Conservation (phyloP, 202 grass and related monocot genomes). For the Saccharum hybrid region DNA sequence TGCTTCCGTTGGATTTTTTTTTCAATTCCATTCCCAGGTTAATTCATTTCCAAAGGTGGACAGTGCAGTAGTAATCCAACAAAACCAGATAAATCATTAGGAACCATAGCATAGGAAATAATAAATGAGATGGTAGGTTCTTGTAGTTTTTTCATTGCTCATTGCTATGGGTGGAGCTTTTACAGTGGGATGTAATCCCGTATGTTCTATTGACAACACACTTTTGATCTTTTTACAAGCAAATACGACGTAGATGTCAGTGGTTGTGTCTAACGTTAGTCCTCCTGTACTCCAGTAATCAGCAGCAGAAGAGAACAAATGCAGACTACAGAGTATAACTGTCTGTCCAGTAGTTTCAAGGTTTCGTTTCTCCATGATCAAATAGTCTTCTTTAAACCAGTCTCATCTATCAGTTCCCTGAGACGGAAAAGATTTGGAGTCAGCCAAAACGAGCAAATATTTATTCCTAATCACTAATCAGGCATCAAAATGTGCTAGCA, state of each 20-base stretch:
- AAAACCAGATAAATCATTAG: neutral
- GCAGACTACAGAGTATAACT: neutral
- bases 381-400: slow-evolving; percentile 22
- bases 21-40: neutral
- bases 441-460: slow-evolving; percentile 7
- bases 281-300: neutral
- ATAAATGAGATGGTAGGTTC: neutral
- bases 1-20: too few species aligned
- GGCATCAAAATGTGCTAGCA: neutral
- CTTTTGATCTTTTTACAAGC: slow-evolving; percentile 16
- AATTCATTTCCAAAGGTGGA: neutral
- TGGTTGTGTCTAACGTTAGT: neutral
- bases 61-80: neutral
- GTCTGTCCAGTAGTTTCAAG: neutral
- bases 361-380: neutral
- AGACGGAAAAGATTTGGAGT: slow-evolving; percentile 21
- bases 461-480: neutral
- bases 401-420: slow-evolving; percentile 56
- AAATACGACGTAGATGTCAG: neutral
- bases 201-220: too few species aligned
- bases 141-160: neutral
- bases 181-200: slow-evolving; percentile 43
- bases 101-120: neutral
- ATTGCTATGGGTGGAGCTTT: neutral
- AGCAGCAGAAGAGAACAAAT: neutral